phyloP scores from a whole-genome alignment of 805 yeast species.

The Pichia gijzeniarum region DNA sequence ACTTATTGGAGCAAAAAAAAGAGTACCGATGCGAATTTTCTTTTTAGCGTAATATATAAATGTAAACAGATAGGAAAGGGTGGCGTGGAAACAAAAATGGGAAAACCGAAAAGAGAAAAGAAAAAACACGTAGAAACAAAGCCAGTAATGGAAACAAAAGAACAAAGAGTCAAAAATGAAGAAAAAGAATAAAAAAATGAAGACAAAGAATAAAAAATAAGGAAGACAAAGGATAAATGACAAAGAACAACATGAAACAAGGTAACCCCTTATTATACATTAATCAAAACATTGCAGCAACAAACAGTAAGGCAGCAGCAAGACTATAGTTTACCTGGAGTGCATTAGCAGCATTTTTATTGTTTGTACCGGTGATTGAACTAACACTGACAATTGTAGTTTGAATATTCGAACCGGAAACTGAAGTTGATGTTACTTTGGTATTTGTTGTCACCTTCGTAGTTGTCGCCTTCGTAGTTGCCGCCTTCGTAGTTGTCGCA shows the following conservation, averaged over 20 bases:
- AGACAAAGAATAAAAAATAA: not conserved
- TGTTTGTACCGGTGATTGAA: slow-evolving; percentile 2
- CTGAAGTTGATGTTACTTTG: not conserved
- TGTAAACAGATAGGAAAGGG: too few species aligned
- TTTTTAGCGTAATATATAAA: too few species aligned
- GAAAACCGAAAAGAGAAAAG: not conserved
- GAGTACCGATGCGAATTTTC: too few species aligned
- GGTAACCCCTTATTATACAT: not conserved
- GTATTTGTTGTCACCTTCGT: too few species aligned
- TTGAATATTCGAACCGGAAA: not conserved
- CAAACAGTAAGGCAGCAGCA: slow-evolving; percentile 43
- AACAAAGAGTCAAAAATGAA: not conserved
- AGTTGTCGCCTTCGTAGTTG: too few species aligned
- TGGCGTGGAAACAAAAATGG: too few species aligned
- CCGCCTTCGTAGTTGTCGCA: too few species aligned
- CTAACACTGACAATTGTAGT: not conserved
- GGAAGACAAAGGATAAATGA: not conserved
- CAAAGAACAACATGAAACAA: not conserved
- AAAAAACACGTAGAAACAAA: not conserved
- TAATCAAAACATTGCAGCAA: slow-evolving; percentile 4
- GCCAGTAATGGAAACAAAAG: not conserved
- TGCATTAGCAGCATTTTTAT: not conserved
- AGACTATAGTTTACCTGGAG: slow-evolving; percentile 40
- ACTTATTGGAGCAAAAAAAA: too few species aligned
- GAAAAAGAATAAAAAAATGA: not conserved